Evolutionary conservation across 495 filamentous ascomycete genomes (phyloP), one percentile per base, ranked within the genome.

Genomic region (Cairneyella variabilis): DNA sequence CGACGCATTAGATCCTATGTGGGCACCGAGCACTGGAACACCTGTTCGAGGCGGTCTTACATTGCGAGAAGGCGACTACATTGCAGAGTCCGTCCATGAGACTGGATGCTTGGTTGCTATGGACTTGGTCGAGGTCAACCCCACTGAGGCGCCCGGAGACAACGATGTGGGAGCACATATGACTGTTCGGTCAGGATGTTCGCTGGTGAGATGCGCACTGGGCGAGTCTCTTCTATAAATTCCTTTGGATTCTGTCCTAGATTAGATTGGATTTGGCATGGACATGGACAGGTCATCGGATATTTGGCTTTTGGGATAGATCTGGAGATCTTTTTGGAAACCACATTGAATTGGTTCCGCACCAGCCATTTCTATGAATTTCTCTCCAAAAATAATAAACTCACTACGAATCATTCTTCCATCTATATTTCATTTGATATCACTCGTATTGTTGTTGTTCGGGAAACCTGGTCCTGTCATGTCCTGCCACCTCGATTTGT

Each of bases 81-180:
- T 99, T 70, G 95, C 90, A 61, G 93, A 99, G 72, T 89, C 85
- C 61, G 90, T 99, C 26, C 91, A 96, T 65, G 83, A 91, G 75
- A 96, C 91, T 2, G 95, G 95, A 21, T 90, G 84, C 64, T 68
- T 97, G 53, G 77, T 97, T 6, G 91, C 92, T 11, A 83, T 99
- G 73, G 93, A 99, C 67, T 72, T 99, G 65, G 95, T 86, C 54
- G 93, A 99, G 71, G 95, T 99, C 52, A 99, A 99, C 73, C 92
- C 92, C 7, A 86, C 81, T 53, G 71, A 95, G 56, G 91, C 88
- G 58, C 71, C 73, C 14, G 77, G 69, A 22, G 55, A 53, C 26
- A 64, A 71, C 38, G 76, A 78, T 44, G 51, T 83, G 43, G 91
- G 89, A 1, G 91, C 90, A 0, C 76, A 79, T 23, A 91, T 97